A percentile compares a stretch with the other conserved stretches of the same genome.
These are phyloP conservation scores for Xylariaceae sp. DNA, from an alignment of 2,329 filamentous ascomycete species.

Conservation along the genomic window DNA sequence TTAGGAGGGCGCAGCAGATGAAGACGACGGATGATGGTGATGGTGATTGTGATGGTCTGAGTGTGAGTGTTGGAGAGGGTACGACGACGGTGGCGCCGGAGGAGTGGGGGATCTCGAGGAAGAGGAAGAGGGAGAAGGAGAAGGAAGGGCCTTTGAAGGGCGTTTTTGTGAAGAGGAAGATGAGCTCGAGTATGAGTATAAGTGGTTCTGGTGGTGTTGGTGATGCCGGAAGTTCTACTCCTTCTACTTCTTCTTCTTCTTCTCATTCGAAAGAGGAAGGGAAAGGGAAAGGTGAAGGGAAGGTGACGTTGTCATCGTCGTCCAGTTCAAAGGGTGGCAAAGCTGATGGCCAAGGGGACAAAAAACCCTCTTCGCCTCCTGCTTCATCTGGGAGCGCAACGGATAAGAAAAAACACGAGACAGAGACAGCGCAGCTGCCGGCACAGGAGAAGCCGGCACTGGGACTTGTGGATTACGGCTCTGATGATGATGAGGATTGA, in stretches of 20 bases:
- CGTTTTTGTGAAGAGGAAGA: constrained; percentile 34
- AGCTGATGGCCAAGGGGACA: too few relatives aligned
- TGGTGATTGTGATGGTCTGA: constrained; percentile 6
- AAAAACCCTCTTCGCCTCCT: too few relatives aligned
- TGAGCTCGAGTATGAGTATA: constrained; percentile 20
- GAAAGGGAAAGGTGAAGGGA: too few relatives aligned
- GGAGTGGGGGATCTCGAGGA: constrained; percentile 29
- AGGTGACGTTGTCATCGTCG: too few relatives aligned
- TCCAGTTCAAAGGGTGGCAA: too few relatives aligned
- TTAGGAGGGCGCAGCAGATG: constrained; percentile 45
- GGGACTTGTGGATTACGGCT: constrained; percentile 51
- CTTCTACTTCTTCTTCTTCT: too few relatives aligned
- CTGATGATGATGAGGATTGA: constrained; percentile 45
- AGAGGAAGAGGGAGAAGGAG: constrained; percentile 35
- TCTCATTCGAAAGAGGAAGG: too few relatives aligned
- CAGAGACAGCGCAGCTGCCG: background rate
- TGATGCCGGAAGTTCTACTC: too few relatives aligned
- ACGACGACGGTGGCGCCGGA: constrained; percentile 8
- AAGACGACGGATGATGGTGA: constrained; percentile 21
- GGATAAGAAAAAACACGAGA: constrained; percentile 14
- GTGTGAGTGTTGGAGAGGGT: constrained; percentile 15
- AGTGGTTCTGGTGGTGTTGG: too few relatives aligned
- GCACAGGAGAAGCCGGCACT: constrained; percentile 23
- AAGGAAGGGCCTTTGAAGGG: constrained; percentile 30
- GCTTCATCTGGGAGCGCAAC: too few relatives aligned